Conservation (phyloP, 257 asterid genomes). For the Galeopsis tetrahit region DNA sequence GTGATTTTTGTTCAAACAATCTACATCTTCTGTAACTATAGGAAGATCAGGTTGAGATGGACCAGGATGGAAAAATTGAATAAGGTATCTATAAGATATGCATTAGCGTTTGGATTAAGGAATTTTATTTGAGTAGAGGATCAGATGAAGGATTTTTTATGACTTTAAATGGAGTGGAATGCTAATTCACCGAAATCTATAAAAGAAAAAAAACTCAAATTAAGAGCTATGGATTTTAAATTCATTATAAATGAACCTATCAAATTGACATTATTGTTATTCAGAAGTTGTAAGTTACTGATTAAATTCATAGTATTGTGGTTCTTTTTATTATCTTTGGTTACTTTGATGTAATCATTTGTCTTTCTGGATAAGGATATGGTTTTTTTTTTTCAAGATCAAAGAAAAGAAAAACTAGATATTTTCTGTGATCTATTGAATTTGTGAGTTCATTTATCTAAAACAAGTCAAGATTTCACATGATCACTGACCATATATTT, state of each 20-base stretch:
- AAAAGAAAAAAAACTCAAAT: not conserved
- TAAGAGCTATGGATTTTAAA: not conserved
- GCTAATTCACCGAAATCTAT: not conserved
- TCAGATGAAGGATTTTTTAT: not conserved
- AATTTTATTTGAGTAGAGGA: not conserved
- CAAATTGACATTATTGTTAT: slow-evolving; percentile 14
- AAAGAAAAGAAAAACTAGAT: not conserved
- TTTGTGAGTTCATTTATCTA: not conserved
- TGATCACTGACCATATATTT: not conserved
- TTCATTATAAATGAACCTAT: not conserved
- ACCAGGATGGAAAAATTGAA: not conserved
- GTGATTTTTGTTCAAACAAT: slow-evolving; percentile 4
- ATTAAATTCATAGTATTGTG: not conserved
- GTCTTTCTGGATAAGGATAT: not conserved
- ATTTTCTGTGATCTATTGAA: slow-evolving; percentile 4
- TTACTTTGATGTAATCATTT: slow-evolving; percentile 2
- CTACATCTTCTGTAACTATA: not conserved
- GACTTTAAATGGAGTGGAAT: not conserved
- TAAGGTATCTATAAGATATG: slow-evolving; percentile 7
- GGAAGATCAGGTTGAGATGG: slow-evolving; percentile 10
- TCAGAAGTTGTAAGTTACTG: not conserved
- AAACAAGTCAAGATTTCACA: slow-evolving; percentile 16
- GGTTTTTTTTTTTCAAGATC: not conserved
- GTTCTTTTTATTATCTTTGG: not conserved
- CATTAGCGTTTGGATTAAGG: not conserved